These are phyloP conservation scores for Chloropicon primus DNA, from an alignment of 139 green algal genomes.

Conservation along the genomic window DNA sequence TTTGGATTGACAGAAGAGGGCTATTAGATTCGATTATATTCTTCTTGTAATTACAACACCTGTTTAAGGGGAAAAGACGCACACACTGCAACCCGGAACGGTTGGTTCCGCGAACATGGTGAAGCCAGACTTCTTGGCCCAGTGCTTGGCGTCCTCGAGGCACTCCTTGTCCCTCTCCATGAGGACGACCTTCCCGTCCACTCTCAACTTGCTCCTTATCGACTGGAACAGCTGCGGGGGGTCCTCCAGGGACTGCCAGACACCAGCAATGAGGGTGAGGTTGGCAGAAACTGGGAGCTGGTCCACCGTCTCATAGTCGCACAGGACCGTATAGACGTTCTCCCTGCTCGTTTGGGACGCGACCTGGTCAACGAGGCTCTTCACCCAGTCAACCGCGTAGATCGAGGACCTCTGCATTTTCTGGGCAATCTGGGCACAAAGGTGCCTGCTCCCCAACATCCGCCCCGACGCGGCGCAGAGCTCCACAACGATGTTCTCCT, in stretches of 20 bases:
- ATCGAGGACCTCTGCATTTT: not conserved
- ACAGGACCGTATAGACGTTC: not conserved
- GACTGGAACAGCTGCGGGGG: not conserved
- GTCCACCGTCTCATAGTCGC: not conserved
- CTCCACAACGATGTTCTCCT: not conserved
- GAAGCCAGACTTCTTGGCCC: not conserved
- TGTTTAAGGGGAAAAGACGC: no score
- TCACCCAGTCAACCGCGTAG: not conserved
- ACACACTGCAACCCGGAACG: not conserved
- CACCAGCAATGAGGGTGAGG: not conserved
- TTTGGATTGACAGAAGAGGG: no score
- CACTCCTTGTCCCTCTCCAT: not conserved
- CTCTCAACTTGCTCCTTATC: not conserved
- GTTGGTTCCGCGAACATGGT: not conserved
- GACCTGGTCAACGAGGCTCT: not conserved
- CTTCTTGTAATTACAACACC: no score
- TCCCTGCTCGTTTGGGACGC: not conserved
- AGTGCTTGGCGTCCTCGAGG: not conserved
- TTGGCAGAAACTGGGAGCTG: not conserved
- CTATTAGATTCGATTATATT: no score
- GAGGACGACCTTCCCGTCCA: not conserved
- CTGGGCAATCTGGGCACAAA: not conserved
- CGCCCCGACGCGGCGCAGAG: not conserved
- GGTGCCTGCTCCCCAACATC: not conserved
- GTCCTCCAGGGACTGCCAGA: not conserved